Conservation (phyloP, 2,329 filamentous ascomycete genomes). For the Pseudogymnoascus sp. region DNA sequence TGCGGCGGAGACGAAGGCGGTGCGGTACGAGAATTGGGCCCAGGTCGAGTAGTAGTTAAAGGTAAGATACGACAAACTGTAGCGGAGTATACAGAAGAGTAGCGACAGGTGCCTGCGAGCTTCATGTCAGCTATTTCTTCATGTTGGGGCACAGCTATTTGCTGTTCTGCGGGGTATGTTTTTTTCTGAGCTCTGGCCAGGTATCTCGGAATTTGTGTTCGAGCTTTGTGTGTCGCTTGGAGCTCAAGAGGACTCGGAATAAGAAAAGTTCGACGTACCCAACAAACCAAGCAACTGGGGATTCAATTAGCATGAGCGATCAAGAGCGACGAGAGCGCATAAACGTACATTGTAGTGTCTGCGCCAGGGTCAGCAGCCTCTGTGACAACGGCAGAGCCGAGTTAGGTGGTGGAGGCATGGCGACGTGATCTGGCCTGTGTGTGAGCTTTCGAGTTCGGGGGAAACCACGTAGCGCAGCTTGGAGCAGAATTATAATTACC, state of each 20-base stretch:
- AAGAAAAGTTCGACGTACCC: constrained; percentile 50
- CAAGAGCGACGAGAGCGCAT: constrained; percentile 13
- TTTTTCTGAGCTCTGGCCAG: constrained; percentile 1
- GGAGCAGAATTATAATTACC: not conserved
- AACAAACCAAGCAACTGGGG: constrained; percentile 65
- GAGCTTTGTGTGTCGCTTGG: constrained; percentile 2
- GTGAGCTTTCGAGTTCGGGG: not conserved
- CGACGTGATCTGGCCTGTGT: constrained; percentile 9
- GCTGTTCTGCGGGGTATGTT: constrained; percentile 10
- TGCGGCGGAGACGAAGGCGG: constrained; percentile 81
- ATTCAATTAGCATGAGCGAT: constrained; percentile 21
- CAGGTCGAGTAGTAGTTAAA: constrained; percentile 76
- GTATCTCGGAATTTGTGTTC: not conserved
- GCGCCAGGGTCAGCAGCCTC: constrained; percentile 67
- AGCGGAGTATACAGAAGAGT: constrained; percentile 74
- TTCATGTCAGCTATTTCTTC: constrained; percentile 18
- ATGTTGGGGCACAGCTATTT: constrained; percentile 11
- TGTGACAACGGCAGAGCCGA: constrained; percentile 26
- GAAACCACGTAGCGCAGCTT: not conserved
- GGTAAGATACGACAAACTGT: constrained; percentile 74
- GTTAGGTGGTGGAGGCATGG: constrained; percentile 28
- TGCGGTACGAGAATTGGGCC: constrained; percentile 79
- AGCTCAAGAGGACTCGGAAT: not conserved
- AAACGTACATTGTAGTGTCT: constrained; percentile 85
- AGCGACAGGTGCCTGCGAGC: constrained; percentile 69